These are phyloP conservation scores for peach (Prunus persica) DNA, from an alignment of 306 rosid genomes.

Conservation along the genomic window DNA sequence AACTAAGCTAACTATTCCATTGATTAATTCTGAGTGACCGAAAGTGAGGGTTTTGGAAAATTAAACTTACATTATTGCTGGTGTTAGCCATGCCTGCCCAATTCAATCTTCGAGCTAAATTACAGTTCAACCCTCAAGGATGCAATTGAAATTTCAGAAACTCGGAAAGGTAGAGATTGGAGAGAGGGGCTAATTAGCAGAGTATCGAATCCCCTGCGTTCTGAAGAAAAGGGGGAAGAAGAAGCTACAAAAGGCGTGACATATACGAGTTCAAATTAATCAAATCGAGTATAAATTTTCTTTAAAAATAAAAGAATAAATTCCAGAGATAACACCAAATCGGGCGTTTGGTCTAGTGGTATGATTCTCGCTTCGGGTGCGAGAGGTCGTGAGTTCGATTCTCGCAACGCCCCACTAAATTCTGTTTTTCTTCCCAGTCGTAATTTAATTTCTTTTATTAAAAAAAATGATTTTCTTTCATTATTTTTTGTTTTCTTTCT, in stretches of 20 bases:
- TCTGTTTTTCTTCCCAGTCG: too few species aligned
- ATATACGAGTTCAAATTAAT: not conserved
- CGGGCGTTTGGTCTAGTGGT: constrained; percentile 79
- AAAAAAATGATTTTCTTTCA: too few species aligned
- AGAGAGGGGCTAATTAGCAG: not conserved
- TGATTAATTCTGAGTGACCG: not conserved
- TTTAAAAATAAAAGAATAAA: not conserved
- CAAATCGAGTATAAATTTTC: not conserved
- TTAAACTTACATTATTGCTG: constrained; percentile 59
- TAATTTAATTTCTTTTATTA: too few species aligned
- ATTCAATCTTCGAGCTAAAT: constrained; percentile 10
- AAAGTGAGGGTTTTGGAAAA: not conserved
- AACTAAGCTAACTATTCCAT: not conserved
- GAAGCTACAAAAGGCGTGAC: not conserved
- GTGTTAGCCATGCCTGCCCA: constrained; percentile 39
- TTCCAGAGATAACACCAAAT: fast-evolving
- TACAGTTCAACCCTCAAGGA: not conserved
- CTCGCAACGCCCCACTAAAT: constrained; percentile 49
- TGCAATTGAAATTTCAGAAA: not conserved
- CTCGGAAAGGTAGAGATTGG: not conserved
- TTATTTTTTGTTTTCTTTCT: too few species aligned
- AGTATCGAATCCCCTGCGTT: not conserved
- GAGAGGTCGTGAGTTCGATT: constrained; percentile 70
- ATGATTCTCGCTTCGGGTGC: constrained; percentile 77
- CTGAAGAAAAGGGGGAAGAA: not conserved